phyloP scores from a whole-genome alignment of 2,329 filamentous ascomycete genomes.

The Colletotrichum aenigma region DNA sequence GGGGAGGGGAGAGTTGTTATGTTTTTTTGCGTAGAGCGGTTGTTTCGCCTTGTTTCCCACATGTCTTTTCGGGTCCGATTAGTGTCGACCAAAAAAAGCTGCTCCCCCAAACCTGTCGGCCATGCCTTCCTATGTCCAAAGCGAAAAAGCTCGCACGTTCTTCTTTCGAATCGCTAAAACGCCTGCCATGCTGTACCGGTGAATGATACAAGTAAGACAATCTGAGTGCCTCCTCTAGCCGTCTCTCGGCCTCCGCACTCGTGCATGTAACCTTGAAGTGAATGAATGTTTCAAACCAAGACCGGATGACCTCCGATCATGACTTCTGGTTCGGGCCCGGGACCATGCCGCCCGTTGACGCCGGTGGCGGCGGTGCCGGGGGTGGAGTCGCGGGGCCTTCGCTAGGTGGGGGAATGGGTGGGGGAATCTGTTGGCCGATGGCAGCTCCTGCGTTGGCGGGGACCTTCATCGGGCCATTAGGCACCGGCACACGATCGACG shows the following conservation, averaged over 20 bases:
- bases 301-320: not conserved
- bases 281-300: not conserved
- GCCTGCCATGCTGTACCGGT: slow-evolving; percentile 18
- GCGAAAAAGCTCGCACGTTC: not conserved
- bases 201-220: slow-evolving; percentile 15
- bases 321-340: slow-evolving; percentile 1
- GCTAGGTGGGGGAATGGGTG: slow-evolving; percentile 6
- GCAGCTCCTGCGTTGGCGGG: slow-evolving; percentile 23
- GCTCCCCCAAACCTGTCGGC: not conserved
- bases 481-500: slow-evolving; percentile 70
- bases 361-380: slow-evolving; percentile 16
- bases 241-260: slow-evolving; percentile 1
- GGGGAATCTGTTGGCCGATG: slow-evolving; percentile 5
- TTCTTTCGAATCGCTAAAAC: slow-evolving; percentile 12
- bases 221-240: not conserved
- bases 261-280: not conserved
- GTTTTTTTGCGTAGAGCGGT: not conserved
- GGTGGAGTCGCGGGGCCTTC: slow-evolving; percentile 7
- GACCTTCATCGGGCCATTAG: slow-evolving; percentile 48
- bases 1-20: slow-evolving; percentile 9
- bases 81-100: not conserved
- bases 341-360: not conserved
- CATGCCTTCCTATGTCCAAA: not conserved
- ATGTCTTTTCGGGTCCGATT: not conserved
- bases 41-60: not conserved